These are phyloP conservation scores for Lichenothelia convexa DNA, from an alignment of 495 filamentous ascomycete species.

Conservation along the genomic window DNA sequence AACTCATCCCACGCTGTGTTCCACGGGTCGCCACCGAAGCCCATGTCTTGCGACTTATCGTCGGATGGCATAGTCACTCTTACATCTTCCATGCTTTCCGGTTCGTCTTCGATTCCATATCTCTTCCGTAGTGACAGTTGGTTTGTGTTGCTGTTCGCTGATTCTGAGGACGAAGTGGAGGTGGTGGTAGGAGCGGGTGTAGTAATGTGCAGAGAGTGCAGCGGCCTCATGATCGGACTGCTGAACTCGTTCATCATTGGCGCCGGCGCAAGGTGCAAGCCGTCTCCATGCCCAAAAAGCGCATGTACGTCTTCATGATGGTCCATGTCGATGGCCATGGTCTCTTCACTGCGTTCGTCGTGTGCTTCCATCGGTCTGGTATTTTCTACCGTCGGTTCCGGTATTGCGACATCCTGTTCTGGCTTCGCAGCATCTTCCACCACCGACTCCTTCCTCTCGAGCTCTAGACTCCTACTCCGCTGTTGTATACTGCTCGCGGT, in stretches of 20 bases:
- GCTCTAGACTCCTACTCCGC: slow-evolving; percentile 4
- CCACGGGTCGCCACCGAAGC: slow-evolving; percentile 26
- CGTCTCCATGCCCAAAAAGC: slow-evolving; percentile 21
- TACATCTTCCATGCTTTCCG: slow-evolving; percentile 7
- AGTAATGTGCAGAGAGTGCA: background rate
- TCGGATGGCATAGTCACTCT: background rate
- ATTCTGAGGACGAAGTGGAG: background rate
- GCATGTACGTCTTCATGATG: slow-evolving; percentile 24
- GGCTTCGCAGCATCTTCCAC: background rate
- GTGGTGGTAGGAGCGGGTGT: background rate
- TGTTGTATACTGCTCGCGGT: slow-evolving; percentile 39
- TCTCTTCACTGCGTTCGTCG: slow-evolving; percentile 9
- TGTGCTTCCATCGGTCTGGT: too few species aligned
- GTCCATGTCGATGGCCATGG: slow-evolving; percentile 14
- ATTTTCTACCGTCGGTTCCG: too few species aligned
- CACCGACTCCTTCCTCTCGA: slow-evolving; percentile 1
- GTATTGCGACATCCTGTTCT: background rate
- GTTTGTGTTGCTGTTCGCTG: background rate
- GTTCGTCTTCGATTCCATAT: slow-evolving; percentile 1
- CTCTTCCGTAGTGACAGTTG: background rate
- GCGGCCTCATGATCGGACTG: slow-evolving; percentile 18
- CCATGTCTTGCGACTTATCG: slow-evolving; percentile 10
- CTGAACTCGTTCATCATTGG: slow-evolving; percentile 12
- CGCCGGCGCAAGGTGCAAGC: slow-evolving; percentile 5
- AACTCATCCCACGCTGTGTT: slow-evolving; percentile 51